These are phyloP conservation scores for Paspalum vaginatum DNA, from an alignment of 176 grass and related monocot genomes.

Conservation along the genomic window DNA sequence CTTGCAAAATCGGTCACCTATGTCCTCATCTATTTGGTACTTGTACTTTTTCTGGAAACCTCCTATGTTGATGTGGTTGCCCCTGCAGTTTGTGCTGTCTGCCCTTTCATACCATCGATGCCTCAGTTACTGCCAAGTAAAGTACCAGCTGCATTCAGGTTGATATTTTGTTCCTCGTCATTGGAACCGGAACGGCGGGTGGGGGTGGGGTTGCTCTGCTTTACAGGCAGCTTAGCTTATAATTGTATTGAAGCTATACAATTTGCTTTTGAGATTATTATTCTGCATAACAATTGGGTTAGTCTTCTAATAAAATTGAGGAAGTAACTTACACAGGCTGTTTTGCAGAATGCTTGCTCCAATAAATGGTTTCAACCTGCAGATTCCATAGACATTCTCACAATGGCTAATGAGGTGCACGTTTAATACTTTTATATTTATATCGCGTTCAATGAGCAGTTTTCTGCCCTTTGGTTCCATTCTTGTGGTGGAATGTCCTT, in stretches of 20 bases:
- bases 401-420: slow-evolving; percentile 79
- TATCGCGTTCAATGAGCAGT: slow-evolving; percentile 3
- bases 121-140: background rate
- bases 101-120: background rate
- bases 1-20: background rate
- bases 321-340: slow-evolving; percentile 13
- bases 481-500: slow-evolving; percentile 10
- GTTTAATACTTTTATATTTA: slow-evolving; percentile 20
- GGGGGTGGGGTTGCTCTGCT: background rate
- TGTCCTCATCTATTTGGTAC: background rate
- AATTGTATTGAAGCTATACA: slow-evolving; percentile 5
- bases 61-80: background rate
- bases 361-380: slow-evolving; percentile 67
- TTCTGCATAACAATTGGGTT: background rate
- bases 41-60: background rate
- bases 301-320: slow-evolving; percentile 2
- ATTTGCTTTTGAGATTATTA: slow-evolving; percentile 29
- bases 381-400: slow-evolving; percentile 66
- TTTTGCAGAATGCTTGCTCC: slow-evolving; percentile 91
- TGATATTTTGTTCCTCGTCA: background rate
- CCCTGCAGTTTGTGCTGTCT: background rate
- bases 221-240: background rate
- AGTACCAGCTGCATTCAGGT: background rate
- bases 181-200: background rate
- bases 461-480: background rate